phyloP scores from a whole-genome alignment of 2,329 filamentous ascomycete genomes.

The Alternaria arbusti region DNA sequence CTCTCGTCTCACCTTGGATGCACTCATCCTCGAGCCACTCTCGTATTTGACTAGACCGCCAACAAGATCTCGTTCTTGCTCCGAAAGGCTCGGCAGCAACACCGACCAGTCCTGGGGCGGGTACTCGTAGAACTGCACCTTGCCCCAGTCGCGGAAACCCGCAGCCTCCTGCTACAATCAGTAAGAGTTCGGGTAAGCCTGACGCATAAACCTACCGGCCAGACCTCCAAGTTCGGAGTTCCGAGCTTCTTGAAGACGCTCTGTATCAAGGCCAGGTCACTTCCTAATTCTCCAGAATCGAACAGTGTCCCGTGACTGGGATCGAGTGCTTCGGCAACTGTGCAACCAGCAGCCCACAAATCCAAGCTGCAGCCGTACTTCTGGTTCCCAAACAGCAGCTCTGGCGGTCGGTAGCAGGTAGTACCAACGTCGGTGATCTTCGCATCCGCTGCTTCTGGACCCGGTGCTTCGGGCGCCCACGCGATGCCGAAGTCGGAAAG shows the following conservation, averaged over 20 bases:
- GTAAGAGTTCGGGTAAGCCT: conserved; percentile 2
- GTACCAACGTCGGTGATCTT: conserved; percentile 96
- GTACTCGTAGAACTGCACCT: conserved; percentile 79
- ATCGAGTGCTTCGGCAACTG: conserved; percentile 77
- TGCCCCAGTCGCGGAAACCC: conserved; percentile 83
- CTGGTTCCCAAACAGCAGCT: conserved; percentile 84
- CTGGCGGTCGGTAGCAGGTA: conserved; percentile 87
- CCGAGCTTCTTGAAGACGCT: conserved; percentile 93
- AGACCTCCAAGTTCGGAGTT: conserved; percentile 78
- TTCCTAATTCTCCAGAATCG: conserved; percentile 87
- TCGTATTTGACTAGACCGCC: conserved; percentile 74
- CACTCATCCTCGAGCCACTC: conserved; percentile 69
- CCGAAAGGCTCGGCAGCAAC: conserved; percentile 68
- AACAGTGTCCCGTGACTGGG: conserved; percentile 70
- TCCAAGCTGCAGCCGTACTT: conserved; percentile 77
- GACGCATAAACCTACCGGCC: conserved; percentile 68
- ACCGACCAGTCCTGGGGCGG: conserved; percentile 70
- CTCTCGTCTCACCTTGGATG: conserved; percentile 61
- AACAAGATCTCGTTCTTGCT: conserved; percentile 69
- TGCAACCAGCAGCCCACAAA: conserved; percentile 86
- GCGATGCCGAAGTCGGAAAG: conserved; percentile 93
- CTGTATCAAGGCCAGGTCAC: conserved; percentile 86
- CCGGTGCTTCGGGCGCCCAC: conserved; percentile 69
- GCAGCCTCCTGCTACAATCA: conserved; percentile 61
- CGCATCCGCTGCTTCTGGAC: conserved; percentile 66